These are phyloP conservation scores for Agarophyton chilense DNA, from an alignment of 23 red algal species.

Conservation along the genomic window DNA sequence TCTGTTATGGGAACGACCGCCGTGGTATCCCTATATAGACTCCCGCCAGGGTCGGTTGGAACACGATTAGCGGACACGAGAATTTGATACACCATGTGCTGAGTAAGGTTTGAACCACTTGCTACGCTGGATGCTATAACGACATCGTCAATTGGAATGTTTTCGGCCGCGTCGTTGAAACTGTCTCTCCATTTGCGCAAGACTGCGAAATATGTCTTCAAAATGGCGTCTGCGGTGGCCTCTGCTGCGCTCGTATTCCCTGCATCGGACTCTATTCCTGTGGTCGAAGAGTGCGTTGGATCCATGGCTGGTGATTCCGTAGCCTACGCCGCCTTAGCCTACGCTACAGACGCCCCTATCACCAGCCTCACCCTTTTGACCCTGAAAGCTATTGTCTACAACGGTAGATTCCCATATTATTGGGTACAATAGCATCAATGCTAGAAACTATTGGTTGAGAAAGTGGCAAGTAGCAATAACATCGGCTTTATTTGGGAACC, in stretches of 20 bases:
- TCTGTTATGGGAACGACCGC: not conserved
- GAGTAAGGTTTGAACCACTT: conserved; percentile 4
- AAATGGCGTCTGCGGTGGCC: not conserved
- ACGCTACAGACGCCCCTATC: too few relatives aligned
- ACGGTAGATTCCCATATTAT: too few relatives aligned
- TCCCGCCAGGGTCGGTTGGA: not conserved
- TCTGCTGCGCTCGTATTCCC: not conserved
- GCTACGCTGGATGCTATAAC: not conserved
- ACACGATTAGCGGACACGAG: not conserved
- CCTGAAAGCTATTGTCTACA: too few relatives aligned
- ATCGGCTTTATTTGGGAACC: too few relatives aligned
- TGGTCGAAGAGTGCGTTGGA: too few relatives aligned
- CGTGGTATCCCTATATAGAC: not conserved
- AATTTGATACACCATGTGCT: conserved; percentile 8
- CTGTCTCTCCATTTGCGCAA: not conserved
- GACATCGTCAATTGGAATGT: not conserved
- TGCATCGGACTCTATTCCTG: too few relatives aligned
- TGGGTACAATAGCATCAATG: too few relatives aligned
- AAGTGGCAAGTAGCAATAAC: too few relatives aligned
- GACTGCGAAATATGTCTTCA: not conserved
- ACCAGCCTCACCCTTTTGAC: too few relatives aligned
- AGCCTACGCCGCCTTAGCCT: too few relatives aligned
- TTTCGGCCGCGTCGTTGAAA: not conserved
- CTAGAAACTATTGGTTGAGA: too few relatives aligned
- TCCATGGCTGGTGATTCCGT: too few relatives aligned